These are phyloP conservation scores for Ulota crispa DNA, from an alignment of 225 moss, liverwort and hornwort species.

Conservation along the genomic window DNA sequence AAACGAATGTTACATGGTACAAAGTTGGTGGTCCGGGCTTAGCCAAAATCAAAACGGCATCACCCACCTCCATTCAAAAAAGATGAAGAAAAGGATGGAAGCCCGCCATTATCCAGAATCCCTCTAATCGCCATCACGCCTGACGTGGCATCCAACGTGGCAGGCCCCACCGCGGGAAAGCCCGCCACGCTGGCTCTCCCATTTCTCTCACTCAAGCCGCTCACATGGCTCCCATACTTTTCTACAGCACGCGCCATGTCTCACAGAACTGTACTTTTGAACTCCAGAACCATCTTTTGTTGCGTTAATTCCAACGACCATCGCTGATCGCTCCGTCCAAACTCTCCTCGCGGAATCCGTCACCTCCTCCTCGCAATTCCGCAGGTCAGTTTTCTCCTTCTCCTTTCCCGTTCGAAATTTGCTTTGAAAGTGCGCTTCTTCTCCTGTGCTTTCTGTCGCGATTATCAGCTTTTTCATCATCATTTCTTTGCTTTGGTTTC, in stretches of 20 bases:
- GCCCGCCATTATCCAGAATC: neutral
- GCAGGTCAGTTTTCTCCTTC: neutral
- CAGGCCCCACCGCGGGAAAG: neutral
- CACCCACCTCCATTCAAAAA: no score
- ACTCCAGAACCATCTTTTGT: neutral
- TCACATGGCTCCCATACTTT: neutral
- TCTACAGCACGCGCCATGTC: no score
- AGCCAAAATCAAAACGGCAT: no score
- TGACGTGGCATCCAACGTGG: slow-evolving; percentile 4
- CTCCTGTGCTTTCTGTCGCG: neutral
- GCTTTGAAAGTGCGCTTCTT: neutral
- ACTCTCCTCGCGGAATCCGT: neutral
- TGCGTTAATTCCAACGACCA: neutral
- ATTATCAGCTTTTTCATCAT: no score
- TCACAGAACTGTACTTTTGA: no score
- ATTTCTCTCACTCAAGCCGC: neutral
- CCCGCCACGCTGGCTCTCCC: neutral
- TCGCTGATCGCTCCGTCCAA: neutral
- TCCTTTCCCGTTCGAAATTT: neutral
- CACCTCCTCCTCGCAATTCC: neutral
- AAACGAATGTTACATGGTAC: no score
- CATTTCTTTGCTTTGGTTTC: neutral
- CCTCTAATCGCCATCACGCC: neutral
- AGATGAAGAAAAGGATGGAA: no score
- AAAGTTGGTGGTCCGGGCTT: no score